Evolutionary conservation across 164 flowering plant genomes (phyloP), one percentile per base, ranked within the genome.

Genomic region (Kalanchoe fedtschenkoi): DNA sequence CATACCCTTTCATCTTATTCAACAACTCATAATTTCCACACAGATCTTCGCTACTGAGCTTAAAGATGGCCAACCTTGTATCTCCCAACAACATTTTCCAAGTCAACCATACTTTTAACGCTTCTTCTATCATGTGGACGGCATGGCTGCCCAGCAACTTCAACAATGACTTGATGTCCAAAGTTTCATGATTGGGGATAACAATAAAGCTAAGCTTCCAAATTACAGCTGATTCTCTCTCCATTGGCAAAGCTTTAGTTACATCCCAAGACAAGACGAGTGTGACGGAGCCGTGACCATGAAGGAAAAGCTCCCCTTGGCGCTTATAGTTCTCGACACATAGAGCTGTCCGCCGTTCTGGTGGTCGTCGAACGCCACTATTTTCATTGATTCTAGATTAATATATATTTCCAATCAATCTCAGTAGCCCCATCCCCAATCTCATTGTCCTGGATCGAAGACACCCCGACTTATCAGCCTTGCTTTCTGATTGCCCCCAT

Each of bases 381-480:
- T n/a, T n/a, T n/a, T n/a, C n/a, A n/a, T n/a, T n/a, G n/a, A n/a
- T n/a, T n/a, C n/a, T n/a, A n/a, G n/a, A n/a, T n/a, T n/a, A n/a
- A n/a, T n/a, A n/a, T n/a, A n/a, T n/a, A n/a, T n/a, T n/a, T n/a
- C n/a, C n/a, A n/a, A n/a, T n/a, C n/a, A n/a, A n/a, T n/a, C n/a
- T n/a, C 98, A 51, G 97, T 93, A 2, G 98, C 90, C 15, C 98
- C 98, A 78, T 93, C 98, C 70, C 97, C 97, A 56, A 93, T 90
- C 72, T 90, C 98, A 77, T 93, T 88, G 66, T 93, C 98, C 76
- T 93, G 97, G 70, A 97, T 93, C 32, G 86, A 81, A 0, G 98
- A 93, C 47, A 93, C 67, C 56, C 88, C 97, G 66, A 89, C 98
- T n/a, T 95, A 92, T 81, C 71, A 92, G 71, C 74, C 89, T 92